Conservation (phyloP, 306 rosid species). For the Styphnolobium japonicum region DNA sequence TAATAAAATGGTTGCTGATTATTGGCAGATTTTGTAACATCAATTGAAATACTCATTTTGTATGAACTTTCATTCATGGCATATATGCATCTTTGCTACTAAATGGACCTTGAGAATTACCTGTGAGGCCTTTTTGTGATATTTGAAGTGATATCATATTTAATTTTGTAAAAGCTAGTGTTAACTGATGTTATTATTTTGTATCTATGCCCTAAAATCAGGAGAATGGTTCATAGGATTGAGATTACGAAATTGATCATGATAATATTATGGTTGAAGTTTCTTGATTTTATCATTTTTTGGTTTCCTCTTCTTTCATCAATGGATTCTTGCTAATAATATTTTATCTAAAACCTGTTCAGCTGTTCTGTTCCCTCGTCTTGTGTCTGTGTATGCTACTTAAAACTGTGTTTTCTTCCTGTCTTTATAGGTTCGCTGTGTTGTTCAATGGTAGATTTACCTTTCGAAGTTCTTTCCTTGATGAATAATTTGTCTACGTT, state of each 20-base stretch:
- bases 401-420: not conserved
- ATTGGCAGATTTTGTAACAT: not conserved
- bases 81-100: not conserved
- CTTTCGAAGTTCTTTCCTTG: not conserved
- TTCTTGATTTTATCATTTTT: not conserved
- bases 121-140: not conserved
- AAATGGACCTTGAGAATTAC: not conserved
- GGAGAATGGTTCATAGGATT: not conserved
- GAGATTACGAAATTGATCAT: not conserved
- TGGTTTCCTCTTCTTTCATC: not conserved
- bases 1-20: no score
- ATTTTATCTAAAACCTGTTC: not conserved
- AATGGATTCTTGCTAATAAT: not conserved
- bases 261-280: not conserved
- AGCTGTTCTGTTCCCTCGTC: not conserved
- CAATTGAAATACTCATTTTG: not conserved
- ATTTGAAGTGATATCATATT: not conserved
- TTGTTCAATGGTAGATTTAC: not conserved
- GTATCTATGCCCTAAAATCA: not conserved
- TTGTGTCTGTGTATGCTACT: not conserved
- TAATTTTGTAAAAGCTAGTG: not conserved
- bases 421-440: not conserved
- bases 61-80: not conserved
- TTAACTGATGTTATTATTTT: not conserved
- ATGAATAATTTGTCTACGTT: not conserved